Base-by-base conservation (phyloP, 768 basidiomycete species). In the Agrocybe praecox region DNA sequence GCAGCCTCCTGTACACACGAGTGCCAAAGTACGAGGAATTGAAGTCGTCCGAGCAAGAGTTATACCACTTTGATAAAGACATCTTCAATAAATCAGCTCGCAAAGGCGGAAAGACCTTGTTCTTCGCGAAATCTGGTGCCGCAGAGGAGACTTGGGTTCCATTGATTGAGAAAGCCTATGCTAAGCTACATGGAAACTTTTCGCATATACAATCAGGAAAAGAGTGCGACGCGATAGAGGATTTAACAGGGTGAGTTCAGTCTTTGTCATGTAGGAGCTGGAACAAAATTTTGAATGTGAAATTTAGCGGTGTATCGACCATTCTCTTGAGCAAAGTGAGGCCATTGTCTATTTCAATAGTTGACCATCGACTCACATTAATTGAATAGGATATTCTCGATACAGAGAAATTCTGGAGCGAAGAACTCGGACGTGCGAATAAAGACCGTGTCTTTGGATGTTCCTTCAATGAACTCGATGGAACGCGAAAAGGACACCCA, bases 141-240 rank as follows among this genome's bases (percentile, higher is more conserved):
- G 72, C 76, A 46, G 78, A 76, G 26, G 82, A 84, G 57, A 83
- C 81, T 4, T 84, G 82, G 82, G 80, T 83, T 0, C 79, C 83
- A 2, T 66, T 84, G n/a, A 74, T 84, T n/a, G 83, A 84, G 63
- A 84, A 84, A 63, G 83, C 83, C 2, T 84, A 77, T 56, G 82
- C 83, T 2, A 84, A 84, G 66, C 60, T 83, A 1, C 80, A 84
- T 62, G 82, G 82, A 2, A 74, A 77, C 55, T 79, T 76, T 54
- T 65, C 69, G 4, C 67, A 73, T 40, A 56, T 80, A 32, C 64
- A 64, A 14, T 71, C 69, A 2, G 76, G 77, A 1, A 67, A 67
- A 46, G 69, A 76, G 18, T 74, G 70, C 36, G 82, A 85, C 55
- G 83, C 78, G 0, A 74, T 84, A 12, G 82, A 85, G 62, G 82